Conservation (phyloP, 495 filamentous ascomycete genomes). For the Neurospora sp. region DNA sequence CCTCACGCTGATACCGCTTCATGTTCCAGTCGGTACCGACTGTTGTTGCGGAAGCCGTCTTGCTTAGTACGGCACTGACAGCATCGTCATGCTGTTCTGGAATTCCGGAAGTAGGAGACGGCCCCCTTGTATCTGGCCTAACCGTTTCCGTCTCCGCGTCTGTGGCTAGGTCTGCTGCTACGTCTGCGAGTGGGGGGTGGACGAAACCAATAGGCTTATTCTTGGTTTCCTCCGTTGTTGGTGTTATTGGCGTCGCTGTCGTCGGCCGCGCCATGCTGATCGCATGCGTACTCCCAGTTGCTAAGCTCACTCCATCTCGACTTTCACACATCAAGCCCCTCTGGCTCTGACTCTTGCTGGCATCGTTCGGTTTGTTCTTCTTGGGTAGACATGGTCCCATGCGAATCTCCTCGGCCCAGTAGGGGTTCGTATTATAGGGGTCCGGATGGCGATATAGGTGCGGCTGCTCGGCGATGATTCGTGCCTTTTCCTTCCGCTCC, state of each 20-base stretch:
- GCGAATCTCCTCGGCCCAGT: slow-evolving; percentile 75
- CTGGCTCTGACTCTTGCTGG: slow-evolving; percentile 42
- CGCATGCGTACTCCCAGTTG: slow-evolving; percentile 16
- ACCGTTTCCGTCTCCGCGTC: not conserved
- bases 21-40: slow-evolving; percentile 53
- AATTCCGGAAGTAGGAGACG: slow-evolving; percentile 7
- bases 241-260: slow-evolving; percentile 1
- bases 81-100: slow-evolving; percentile 19
- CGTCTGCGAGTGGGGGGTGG: not conserved
- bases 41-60: slow-evolving; percentile 19
- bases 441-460: slow-evolving; percentile 67
- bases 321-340: slow-evolving; percentile 34
- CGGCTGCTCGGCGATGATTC: slow-evolving; percentile 54
- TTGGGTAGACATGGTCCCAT: slow-evolving; percentile 66
- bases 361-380: slow-evolving; percentile 40
- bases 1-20: slow-evolving; percentile 70
- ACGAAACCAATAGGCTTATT: not conserved
- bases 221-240: not conserved
- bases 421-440: slow-evolving; percentile 73
- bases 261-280: slow-evolving; percentile 17
- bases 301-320: slow-evolving; percentile 24
- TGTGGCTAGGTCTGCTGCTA: not conserved
- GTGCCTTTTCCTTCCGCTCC: slow-evolving; percentile 49
- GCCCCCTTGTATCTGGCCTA: not conserved
- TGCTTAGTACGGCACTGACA: slow-evolving; percentile 18